Base-by-base conservation (phyloP, 2,329 filamentous ascomycete species). In the Ascosphaera apis region DNA sequence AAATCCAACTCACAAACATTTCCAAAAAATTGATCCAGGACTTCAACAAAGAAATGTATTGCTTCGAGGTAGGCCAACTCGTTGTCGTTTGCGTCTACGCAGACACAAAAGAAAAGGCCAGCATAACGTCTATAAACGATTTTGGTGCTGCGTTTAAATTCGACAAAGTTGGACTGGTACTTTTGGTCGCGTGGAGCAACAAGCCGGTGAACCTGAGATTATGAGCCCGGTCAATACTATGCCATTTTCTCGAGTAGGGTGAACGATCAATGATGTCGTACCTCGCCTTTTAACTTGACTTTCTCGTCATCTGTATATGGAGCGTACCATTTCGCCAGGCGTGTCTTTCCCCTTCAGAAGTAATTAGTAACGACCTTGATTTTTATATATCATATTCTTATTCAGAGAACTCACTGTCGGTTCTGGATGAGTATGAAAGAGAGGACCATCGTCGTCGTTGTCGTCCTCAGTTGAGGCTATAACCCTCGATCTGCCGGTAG, bases 151-250 rank as follows among this genome's bases (percentile, higher is more conserved):
- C 55, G 51, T 33, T 30, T 30, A 46, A 75, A 75, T 48, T 98
- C 88, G 66, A 98, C 88, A 52, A 98, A 98, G 63, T 98, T 98
- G 61, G 83, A 92, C 57, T 98, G 88, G 65, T 98, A 92, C 55
- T 98, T 98, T 55, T 98, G 88, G 60, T 98, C 88, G 52, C 88
- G 80, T 4, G 88, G 88, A 0, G 88, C 88, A 41, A 98, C 86
- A 46, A 98, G 82, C 43, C 88, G 84, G 66, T 98, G 88, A 48
- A 95, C 80, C 76, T 83, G 47, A 34, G n/a, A 31, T 15, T 5
- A 11, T 15, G 9, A 15, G 23, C 21, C 21, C 27, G 15, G 18
- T 35, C 8, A 36, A 21, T 23, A 17, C 5, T 18, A 15, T 12
- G 18, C 15, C 33, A 34, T 40, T 35, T 31, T 33, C 31, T 11